Evolutionary conservation across 1,284 basidiomycete species (phyloP), one percentile per base, ranked within the genome.

Genomic region (Heterobasidion occidentale): DNA sequence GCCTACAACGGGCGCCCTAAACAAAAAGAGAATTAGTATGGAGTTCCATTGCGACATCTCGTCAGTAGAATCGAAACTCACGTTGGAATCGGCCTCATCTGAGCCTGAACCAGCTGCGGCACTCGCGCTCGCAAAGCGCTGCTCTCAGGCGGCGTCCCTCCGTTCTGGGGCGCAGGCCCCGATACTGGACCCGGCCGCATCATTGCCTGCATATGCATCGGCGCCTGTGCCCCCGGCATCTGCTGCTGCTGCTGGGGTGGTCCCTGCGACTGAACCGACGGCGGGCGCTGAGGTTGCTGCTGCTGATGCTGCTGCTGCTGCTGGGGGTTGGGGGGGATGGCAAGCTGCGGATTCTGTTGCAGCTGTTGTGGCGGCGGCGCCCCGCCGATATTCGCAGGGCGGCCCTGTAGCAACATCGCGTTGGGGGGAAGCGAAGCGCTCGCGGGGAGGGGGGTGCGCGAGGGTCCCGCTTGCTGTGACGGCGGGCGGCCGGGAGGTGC

Each of bases 351-450:
- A 14, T 38, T 9, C 19, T 19, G 38, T 7, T 46, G 52, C 33
- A n/a, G 61, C 38, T 70, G 65, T 45, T 68, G 70, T 38, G 67
- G 60, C 35, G 71, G 72, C 1, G 70, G 72, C 33, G 70, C 71
- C n/a, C 72, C 72, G 6, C 35, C 45, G 19, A 56, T 61, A 57
- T 54, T 61, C n/a, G 60, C 46, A 7, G 59, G 56, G 17, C 52
- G 55, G 20, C 49, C 58, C 15, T 59, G 61, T 8, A 62, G 51
- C 44, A 62, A 55, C 20, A 49, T 61, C 33, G 60, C 58, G 7
- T 64, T 57, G n/a, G 70, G 63, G 7, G 71, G 72, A 34, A 74
- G 69, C 50, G 73, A 69, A 27, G 66, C 59, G 35, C 71, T 63
- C 51, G 64, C 62, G 34, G 58, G 63, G 47, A 65, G 72, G n/a